A percentile compares a stretch with the other conserved stretches of the same genome.
Evolutionary conservation across 768 basidiomycete species (phyloP).

Genomic region (Boletus eberwhitei): DNA sequence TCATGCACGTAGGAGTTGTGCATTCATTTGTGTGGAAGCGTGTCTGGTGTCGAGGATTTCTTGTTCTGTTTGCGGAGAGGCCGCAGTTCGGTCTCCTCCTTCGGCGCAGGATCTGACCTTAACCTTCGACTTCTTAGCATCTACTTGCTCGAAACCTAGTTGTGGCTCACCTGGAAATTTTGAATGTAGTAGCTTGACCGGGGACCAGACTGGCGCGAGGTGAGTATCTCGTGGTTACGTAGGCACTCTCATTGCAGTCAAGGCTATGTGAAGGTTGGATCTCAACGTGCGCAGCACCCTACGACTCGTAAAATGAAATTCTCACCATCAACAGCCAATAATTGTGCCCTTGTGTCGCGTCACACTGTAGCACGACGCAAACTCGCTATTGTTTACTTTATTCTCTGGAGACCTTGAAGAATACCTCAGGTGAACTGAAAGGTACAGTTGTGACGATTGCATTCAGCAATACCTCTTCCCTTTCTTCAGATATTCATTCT

Average conservation of each 20-base stretch:
- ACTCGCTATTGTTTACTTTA: not conserved
- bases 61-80: not conserved
- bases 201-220: not conserved
- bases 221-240: not conserved
- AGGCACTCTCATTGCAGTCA: not conserved
- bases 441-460: not conserved
- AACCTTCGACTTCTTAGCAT: not conserved
- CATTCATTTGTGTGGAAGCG: not conserved
- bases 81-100: not conserved
- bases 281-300: not conserved
- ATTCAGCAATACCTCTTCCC: not conserved
- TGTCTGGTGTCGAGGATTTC: conserved; percentile 1
- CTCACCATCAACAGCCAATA: not conserved
- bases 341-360: not conserved
- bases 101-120: not conserved
- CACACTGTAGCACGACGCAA: not conserved
- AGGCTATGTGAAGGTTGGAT: not conserved
- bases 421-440: not conserved
- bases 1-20: conserved; percentile 12
- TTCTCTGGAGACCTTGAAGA: not conserved
- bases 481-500: not conserved
- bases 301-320: not conserved
- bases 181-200: not conserved
- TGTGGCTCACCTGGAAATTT: conserved; percentile 2
- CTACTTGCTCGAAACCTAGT: not conserved